Evolutionary conservation across 805 yeast species (phyloP).

Genomic region (Priceomyces castillae): DNA sequence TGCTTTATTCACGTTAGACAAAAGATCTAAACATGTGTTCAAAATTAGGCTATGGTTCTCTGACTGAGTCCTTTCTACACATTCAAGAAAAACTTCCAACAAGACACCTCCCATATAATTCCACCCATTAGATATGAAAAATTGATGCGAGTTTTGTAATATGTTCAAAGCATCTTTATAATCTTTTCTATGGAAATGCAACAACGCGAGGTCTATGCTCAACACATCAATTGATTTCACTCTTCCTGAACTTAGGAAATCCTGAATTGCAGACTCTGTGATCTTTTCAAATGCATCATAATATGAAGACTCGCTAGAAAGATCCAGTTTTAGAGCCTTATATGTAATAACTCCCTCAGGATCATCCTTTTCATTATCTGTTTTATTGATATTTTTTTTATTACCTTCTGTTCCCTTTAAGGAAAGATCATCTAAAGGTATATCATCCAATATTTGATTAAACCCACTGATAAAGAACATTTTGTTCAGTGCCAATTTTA

Average conservation of each 20-base stretch:
- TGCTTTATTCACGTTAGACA: slow-evolving; percentile 27
- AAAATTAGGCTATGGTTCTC: slow-evolving; percentile 29
- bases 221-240: slow-evolving; percentile 69
- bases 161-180: slow-evolving; percentile 61
- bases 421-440: slow-evolving; percentile 14
- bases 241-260: slow-evolving; percentile 50
- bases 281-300: slow-evolving; percentile 40
- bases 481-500: slow-evolving; percentile 19
- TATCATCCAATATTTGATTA: slow-evolving; percentile 19
- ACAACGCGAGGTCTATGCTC: slow-evolving; percentile 73
- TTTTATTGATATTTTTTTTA: neutral
- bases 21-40: slow-evolving; percentile 39
- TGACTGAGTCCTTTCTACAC: slow-evolving; percentile 48
- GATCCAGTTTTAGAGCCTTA: slow-evolving; percentile 12
- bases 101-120: slow-evolving; percentile 62
- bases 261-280: slow-evolving; percentile 56
- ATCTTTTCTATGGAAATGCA: slow-evolving; percentile 57
- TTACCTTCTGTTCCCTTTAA: neutral
- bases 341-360: slow-evolving; percentile 10
- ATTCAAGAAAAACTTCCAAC: slow-evolving; percentile 63
- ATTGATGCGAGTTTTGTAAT: slow-evolving; percentile 64
- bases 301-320: slow-evolving; percentile 18
- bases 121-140: slow-evolving; percentile 75
- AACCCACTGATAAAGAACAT: slow-evolving; percentile 21
- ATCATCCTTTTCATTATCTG: neutral